Percentiles rank a stretch among this genome's conserved stretches.
Evolutionary conservation across 2,329 filamentous ascomycete genomes (phyloP).

Genomic region (Hypocrella siamensis): DNA sequence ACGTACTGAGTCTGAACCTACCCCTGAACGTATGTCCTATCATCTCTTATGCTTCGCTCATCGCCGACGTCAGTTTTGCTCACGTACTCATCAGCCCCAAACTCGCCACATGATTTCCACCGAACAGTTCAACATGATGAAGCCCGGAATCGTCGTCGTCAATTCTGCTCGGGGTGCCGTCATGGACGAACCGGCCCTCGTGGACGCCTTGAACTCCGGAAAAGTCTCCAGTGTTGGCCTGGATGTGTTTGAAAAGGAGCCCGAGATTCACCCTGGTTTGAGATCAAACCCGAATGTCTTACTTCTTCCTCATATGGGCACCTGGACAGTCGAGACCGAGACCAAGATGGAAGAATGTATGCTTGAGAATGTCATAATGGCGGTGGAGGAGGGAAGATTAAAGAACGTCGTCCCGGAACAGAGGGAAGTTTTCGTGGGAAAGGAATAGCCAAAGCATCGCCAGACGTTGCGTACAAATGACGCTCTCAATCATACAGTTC

Average conservation of each 20-base stretch:
- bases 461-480: too few species aligned
- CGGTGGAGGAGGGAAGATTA: slow-evolving; percentile 44
- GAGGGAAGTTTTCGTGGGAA: slow-evolving; percentile 9
- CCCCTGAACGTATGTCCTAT: slow-evolving; percentile 59
- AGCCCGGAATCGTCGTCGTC: slow-evolving; percentile 58
- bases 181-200: slow-evolving; percentile 68
- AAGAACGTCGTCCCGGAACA: slow-evolving; percentile 63
- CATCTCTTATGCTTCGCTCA: neutral
- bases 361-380: slow-evolving; percentile 52
- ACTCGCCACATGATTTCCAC: slow-evolving; percentile 65
- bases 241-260: slow-evolving; percentile 75
- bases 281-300: slow-evolving; percentile 55
- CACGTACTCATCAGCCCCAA: slow-evolving; percentile 22
- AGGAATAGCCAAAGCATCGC: neutral
- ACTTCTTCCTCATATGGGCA: slow-evolving; percentile 75
- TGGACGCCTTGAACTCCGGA: slow-evolving; percentile 53
- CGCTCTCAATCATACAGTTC: too few species aligned
- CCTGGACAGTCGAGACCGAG: slow-evolving; percentile 55
- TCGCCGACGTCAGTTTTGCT: neutral
- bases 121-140: slow-evolving; percentile 61
- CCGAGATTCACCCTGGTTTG: slow-evolving; percentile 57
- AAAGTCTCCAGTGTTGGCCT: slow-evolving; percentile 57
- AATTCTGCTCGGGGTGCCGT: slow-evolving; percentile 75
- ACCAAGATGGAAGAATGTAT: slow-evolving; percentile 61
- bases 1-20: slow-evolving; percentile 67